Evolutionary conservation across 2,329 filamentous ascomycete species (phyloP), one percentile per base, ranked within the genome.

Genomic region (Blumeriella jaapii): DNA sequence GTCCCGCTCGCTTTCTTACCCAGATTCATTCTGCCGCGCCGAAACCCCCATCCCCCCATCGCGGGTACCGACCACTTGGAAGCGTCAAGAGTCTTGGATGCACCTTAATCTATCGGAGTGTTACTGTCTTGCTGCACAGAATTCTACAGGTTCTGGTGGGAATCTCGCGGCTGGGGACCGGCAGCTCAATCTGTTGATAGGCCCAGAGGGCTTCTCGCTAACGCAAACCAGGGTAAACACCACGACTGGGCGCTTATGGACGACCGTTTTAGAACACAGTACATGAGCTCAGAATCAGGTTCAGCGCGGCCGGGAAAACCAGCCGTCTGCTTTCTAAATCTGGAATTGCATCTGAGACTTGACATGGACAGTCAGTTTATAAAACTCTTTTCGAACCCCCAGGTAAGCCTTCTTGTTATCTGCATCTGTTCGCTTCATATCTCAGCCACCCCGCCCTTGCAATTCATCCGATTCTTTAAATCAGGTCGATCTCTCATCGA

Each of bases 341-440:
- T 32, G 32, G 32, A 38, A 34, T 27, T 32, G n/a, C n/a, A n/a
- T n/a, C n/a, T n/a, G 25, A 23, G 19, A 28, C 30, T 27, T 23
- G 38, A 31, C 35, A 38, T 35, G 28, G 34, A 23, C 16, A 31
- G 26, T 29, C 31, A 29, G 9, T 40, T 31, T 50, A 51, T 51
- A 51, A 51, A 45, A 50, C 40, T 36, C 30, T 41, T 43, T 34
- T 25, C 29, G 36, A 31, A 35, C 36, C 42, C 40, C 27, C 37
- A 39, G 40, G 41, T 34, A 45, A 44, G 33, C 31, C 31, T 14
- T 12, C 36, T 18, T 37, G 16, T 32, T 37, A 36, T 34, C 34
- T 29, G 39, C 33, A 40, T 44, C 34, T 34, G 26, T 43, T 30
- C 31, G 31, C 34, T 32, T 31, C 15, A 23, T 30, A 28, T n/a